Base-by-base conservation (phyloP, 305 asterid genomes). In the Fraxinus paxiana region DNA sequence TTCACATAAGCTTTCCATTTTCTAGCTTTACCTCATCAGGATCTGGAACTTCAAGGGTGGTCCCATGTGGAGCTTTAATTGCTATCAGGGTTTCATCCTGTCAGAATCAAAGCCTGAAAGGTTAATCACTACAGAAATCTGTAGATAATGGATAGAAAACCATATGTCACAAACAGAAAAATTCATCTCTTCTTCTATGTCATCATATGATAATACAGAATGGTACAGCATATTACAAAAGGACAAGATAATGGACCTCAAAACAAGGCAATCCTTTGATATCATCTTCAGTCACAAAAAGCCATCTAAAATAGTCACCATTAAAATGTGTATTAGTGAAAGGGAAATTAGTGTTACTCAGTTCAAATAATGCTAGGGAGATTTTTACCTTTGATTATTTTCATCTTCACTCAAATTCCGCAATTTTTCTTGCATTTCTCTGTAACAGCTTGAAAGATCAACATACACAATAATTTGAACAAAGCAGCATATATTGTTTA, bases 21-120 rank as follows among this genome's bases (percentile, higher is more conserved):
- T 74, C 79, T 38, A 28, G 34, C 54, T 67, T 26, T 87, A 92
- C 97, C 98, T 95, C 99, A 79, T 95, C 96, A 75, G 98, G 97
- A 85, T 95, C 97, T 76, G 99, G 98, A 86, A 95, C 99, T 89
- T 95, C 99, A 26, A 95, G 92, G 78, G 98, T 95, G 38, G 97
- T 95, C 31, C 98, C 98, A 77, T 95, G 99, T 31, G 98, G 98
- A 71, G 99, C 99, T 91, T 95, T 95, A 87, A 95, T 87, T 48
- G 99, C 99, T 84, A 95, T 92, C 43, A 95, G 89, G 77, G 98
- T 95, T 90, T 94, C 92, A 89, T 92, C 92, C 99, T 95, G 91
- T 86, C 82, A 81, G 78, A 83, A 56, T 41, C 26, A 65, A 73
- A 8, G 74, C 69, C 33, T 79, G 80, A 75, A 86, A 73, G 73